Evolutionary conservation across 441 rosid genomes (phyloP).

Genomic region (Euphorbia corollata): DNA sequence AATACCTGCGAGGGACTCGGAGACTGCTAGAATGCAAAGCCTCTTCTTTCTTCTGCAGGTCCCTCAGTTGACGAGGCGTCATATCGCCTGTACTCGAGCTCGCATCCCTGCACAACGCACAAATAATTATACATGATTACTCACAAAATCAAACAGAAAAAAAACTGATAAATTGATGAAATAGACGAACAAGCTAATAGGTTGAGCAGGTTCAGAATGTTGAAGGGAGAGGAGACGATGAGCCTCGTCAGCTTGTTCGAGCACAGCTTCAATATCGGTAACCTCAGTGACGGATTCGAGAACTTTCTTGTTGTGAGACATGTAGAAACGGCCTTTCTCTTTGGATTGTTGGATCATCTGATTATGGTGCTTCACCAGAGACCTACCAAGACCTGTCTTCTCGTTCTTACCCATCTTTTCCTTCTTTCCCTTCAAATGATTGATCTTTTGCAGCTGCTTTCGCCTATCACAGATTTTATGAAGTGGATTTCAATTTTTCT

Average conservation of each 20-base stretch:
- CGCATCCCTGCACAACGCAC: slow-evolving; percentile 39
- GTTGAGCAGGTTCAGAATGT: slow-evolving; percentile 36
- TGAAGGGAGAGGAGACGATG: slow-evolving; percentile 37
- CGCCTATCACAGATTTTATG: background rate
- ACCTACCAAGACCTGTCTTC: slow-evolving; percentile 66
- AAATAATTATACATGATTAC: background rate
- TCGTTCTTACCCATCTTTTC: slow-evolving; percentile 67
- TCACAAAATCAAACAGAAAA: background rate
- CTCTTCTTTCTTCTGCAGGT: slow-evolving; percentile 60
- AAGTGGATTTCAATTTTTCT: background rate
- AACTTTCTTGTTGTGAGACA: slow-evolving; percentile 55
- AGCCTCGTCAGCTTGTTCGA: slow-evolving; percentile 66
- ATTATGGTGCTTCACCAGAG: slow-evolving; percentile 84
- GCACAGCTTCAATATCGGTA: slow-evolving; percentile 69
- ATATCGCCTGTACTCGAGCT: slow-evolving; percentile 38
- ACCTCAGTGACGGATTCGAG: slow-evolving; percentile 76
- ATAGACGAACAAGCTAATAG: slow-evolving; percentile 47
- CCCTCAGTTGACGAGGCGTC: slow-evolving; percentile 51
- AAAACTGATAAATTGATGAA: background rate
- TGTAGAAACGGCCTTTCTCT: slow-evolving; percentile 60
- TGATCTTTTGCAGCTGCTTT: background rate
- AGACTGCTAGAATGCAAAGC: slow-evolving; percentile 53
- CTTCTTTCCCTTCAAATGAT: background rate
- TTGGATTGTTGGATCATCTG: slow-evolving; percentile 69
- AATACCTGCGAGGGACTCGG: slow-evolving; percentile 69